These are phyloP conservation scores for Aspergillus fructus DNA, from an alignment of 2,329 filamentous ascomycete genomes.

Conservation along the genomic window DNA sequence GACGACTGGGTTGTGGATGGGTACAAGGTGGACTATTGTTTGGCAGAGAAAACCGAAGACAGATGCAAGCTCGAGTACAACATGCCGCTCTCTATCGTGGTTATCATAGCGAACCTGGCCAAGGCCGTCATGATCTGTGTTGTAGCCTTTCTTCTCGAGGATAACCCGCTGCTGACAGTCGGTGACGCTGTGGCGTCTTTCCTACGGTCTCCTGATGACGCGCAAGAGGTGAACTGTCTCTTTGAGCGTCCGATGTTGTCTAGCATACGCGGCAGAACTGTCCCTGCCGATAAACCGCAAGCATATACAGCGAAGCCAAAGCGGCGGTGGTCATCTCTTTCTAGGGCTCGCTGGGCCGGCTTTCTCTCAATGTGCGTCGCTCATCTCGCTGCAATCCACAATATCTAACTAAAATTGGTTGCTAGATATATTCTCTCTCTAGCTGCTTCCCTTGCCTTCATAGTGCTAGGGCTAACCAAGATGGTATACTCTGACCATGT, in stretches of 20 bases:
- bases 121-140: background rate
- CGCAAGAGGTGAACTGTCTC: too few species aligned
- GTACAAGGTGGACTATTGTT: constrained; percentile 6
- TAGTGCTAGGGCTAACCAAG: background rate
- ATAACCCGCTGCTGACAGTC: too few species aligned
- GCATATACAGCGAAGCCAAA: background rate
- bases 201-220: too few species aligned
- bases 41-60: constrained; percentile 18
- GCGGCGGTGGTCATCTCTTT: background rate
- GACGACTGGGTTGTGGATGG: background rate
- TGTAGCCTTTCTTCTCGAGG: background rate
- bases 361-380: background rate
- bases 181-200: too few species aligned
- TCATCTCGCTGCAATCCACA: background rate
- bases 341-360: background rate
- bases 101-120: constrained; percentile 21
- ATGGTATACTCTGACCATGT: background rate
- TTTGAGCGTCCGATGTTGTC: too few species aligned
- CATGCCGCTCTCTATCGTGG: constrained; percentile 14
- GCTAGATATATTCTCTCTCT: background rate
- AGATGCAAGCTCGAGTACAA: constrained; percentile 20
- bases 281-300: background rate
- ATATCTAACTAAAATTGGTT: too few species aligned
- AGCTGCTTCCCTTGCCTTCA: background rate
- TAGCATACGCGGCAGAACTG: too few species aligned